Conservation (phyloP, 805 yeast species). For the Candida taoyuanica region DNA sequence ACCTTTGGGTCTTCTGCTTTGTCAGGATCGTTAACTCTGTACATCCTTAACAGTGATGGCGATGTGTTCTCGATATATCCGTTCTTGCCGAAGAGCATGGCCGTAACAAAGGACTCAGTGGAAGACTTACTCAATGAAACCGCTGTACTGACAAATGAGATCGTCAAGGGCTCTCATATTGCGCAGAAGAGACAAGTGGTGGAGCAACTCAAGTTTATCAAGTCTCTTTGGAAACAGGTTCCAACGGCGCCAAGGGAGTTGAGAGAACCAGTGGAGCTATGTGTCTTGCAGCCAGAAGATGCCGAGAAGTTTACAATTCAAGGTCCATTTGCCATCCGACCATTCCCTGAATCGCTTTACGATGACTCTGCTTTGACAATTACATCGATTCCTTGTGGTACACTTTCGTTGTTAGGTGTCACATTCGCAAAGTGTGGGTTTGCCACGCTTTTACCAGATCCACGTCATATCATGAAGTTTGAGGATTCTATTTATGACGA, state of each 20-base stretch:
- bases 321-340: constrained; percentile 52
- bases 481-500: constrained; percentile 20
- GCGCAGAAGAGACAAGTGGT: constrained; percentile 17
- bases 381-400: constrained; percentile 24
- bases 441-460: constrained; percentile 29
- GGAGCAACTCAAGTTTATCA: constrained; percentile 34
- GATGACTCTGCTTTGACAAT: constrained; percentile 38
- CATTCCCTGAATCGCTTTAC: constrained; percentile 53
- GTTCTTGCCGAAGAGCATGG: constrained; percentile 47
- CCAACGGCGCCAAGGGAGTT: constrained; percentile 15
- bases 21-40: constrained; percentile 50
- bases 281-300: constrained; percentile 21
- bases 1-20: constrained; percentile 21
- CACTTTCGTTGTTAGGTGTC: constrained; percentile 25
- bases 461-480: constrained; percentile 33
- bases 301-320: constrained; percentile 27
- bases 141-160: constrained; percentile 26
- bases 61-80: constrained; percentile 62
- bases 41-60: constrained; percentile 48
- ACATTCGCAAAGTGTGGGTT: constrained; percentile 29
- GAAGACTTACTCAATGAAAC: constrained; percentile 32
- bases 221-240: constrained; percentile 30
- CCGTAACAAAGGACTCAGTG: constrained; percentile 31
- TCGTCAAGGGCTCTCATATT: constrained; percentile 16
- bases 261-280: constrained; percentile 22